Base-by-base conservation (phyloP, 2,329 filamentous ascomycete genomes). In the Ophiostoma montium region DNA sequence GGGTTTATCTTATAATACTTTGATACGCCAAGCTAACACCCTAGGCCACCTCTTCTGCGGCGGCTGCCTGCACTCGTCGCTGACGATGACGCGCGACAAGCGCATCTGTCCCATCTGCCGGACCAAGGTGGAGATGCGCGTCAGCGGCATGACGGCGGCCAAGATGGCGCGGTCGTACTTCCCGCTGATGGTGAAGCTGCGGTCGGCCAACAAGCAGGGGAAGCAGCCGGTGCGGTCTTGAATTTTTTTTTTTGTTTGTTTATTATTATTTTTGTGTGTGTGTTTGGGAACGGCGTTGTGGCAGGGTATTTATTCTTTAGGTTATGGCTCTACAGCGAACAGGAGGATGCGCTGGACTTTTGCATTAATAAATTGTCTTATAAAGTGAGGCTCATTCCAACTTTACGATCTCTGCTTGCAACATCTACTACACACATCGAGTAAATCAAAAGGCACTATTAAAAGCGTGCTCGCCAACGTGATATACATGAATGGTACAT, bases 41-140 rank as follows among this genome's bases (percentile, higher is more conserved):
- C 6, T 36, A 82, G 79, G 79, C 10, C 79, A 83, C 57, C 64
- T 82, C 3, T 83, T 80, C 59, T 83, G 79, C 54, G 72, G 74
- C 42, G 69, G 74, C 50, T 83, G 79, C 57, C 66, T 83, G 2
- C 75, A 80, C 56, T 71, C 73, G 11, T 74, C 78, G 5, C 68
- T 82, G 2, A 64, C 76, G 51, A 75, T 76, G 31, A 73, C 78
- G 47, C 63, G 63, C 1, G 69, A 67, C 50, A 74, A 72, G 44
- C n/a, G n/a, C n/a, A 72, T 72, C 49, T 83, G 79, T 51, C 79
- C 79, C 0, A 79, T 83, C 54, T 83, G 79, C 60, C 70, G 79
- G 31, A 68, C 76, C 42, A 75, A 75, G 50, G 68, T 82, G 39
- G 75, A 76, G 48, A 65, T 46, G 21, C 47, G 50, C 42, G 6